phyloP scores from a whole-genome alignment of 2,329 filamentous ascomycete species.

The Berkeleyomyces rouxiae region DNA sequence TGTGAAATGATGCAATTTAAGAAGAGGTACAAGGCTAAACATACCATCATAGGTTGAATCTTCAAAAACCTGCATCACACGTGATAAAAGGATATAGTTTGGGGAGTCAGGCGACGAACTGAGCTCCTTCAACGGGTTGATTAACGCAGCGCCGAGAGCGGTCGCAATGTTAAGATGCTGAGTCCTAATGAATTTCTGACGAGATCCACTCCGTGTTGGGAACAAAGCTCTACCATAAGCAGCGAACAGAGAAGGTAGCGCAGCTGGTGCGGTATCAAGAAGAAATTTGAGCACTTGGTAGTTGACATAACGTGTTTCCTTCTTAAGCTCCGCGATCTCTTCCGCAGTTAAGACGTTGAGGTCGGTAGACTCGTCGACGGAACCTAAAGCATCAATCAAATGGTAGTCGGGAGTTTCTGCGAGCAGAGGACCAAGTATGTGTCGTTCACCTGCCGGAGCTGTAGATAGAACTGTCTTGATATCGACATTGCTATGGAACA shows the following conservation, averaged over 20 bases:
- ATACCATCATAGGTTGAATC: slow-evolving; percentile 61
- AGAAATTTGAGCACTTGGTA: slow-evolving; percentile 61
- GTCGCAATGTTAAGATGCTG: slow-evolving; percentile 40
- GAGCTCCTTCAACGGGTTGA: slow-evolving; percentile 29
- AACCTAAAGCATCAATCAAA: slow-evolving; percentile 14
- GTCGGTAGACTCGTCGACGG: slow-evolving; percentile 18
- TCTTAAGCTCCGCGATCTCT: neutral
- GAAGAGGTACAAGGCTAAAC: slow-evolving; percentile 21
- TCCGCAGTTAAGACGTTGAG: neutral
- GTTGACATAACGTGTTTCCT: slow-evolving; percentile 43
- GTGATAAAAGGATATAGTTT: slow-evolving; percentile 66
- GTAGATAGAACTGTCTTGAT: slow-evolving; percentile 1
- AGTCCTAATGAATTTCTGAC: slow-evolving; percentile 42
- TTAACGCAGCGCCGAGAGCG: slow-evolving; percentile 53
- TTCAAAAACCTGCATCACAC: slow-evolving; percentile 60
- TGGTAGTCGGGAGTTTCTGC: slow-evolving; percentile 9
- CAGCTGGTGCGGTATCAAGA: slow-evolving; percentile 60
- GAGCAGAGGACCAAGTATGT: neutral
- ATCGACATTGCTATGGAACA: slow-evolving; percentile 15
- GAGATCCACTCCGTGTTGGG: slow-evolving; percentile 41
- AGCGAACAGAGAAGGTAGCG: slow-evolving; percentile 74
- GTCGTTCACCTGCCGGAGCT: slow-evolving; percentile 1
- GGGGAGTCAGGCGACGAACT: slow-evolving; percentile 26
- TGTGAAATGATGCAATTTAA: slow-evolving; percentile 19
- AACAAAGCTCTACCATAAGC: slow-evolving; percentile 69